These are phyloP conservation scores for Acidomyces sp. DNA, from an alignment of 495 filamentous ascomycete genomes.

Conservation along the genomic window DNA sequence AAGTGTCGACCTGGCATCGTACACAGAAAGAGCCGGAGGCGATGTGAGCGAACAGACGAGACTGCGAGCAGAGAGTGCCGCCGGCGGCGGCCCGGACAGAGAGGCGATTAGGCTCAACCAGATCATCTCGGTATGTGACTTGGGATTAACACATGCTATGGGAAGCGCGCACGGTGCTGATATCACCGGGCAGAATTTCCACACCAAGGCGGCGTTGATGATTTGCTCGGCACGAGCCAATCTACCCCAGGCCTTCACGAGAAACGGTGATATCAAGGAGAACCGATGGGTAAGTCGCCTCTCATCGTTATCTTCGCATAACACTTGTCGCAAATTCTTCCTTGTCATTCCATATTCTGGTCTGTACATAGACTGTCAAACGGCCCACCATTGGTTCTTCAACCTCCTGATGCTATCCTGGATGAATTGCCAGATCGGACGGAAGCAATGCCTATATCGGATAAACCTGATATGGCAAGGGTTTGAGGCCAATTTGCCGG, in stretches of 20 bases:
- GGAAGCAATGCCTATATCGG: no score
- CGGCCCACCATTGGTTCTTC: no score
- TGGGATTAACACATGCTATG: not conserved
- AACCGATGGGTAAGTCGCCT: slow-evolving; percentile 80
- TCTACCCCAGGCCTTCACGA: slow-evolving; percentile 46
- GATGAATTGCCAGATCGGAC: no score
- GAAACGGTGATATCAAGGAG: slow-evolving; percentile 50
- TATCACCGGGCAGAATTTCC: slow-evolving; percentile 57
- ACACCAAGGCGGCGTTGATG: slow-evolving; percentile 74
- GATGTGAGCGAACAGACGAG: slow-evolving; percentile 6
- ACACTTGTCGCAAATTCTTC: no score
- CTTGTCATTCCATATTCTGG: no score
- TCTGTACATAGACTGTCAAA: no score
- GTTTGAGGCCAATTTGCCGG: no score
- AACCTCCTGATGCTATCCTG: no score
- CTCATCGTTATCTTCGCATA: no score
- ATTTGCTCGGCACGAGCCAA: slow-evolving; percentile 67
- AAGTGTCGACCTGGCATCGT: slow-evolving; percentile 17
- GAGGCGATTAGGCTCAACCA: slow-evolving; percentile 56
- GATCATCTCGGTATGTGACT: slow-evolving; percentile 62
- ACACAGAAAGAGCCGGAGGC: slow-evolving; percentile 17
- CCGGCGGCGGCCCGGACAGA: slow-evolving; percentile 10
- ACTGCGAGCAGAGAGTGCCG: not conserved
- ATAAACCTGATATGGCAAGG: no score
- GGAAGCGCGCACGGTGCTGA: slow-evolving; percentile 9